phyloP scores from a whole-genome alignment of 2,329 filamentous ascomycete genomes.

The Hyphodiscus sp. region DNA sequence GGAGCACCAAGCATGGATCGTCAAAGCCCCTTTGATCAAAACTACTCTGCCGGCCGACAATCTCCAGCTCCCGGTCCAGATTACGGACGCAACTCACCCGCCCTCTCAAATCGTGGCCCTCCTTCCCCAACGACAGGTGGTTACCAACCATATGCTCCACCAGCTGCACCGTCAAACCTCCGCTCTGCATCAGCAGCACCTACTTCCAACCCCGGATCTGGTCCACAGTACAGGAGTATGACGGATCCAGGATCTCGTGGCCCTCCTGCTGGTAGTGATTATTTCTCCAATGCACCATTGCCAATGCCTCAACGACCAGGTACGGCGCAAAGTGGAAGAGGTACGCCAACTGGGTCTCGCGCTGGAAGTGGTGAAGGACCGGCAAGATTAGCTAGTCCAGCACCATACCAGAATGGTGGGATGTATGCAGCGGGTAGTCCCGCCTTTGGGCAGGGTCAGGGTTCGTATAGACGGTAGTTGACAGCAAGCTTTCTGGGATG shows the following conservation, averaged over 20 bases:
- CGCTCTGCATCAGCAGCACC: conserved; percentile 14
- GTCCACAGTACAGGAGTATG: conserved; percentile 20
- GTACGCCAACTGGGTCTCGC: background rate
- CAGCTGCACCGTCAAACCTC: conserved; percentile 9
- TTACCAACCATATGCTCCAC: conserved; percentile 20
- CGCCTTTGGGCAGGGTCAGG: background rate
- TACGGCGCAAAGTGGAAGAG: conserved; percentile 8
- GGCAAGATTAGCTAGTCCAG: conserved; percentile 5
- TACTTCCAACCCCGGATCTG: conserved; percentile 10
- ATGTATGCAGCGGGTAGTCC: conserved; percentile 2
- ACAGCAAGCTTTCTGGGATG: background rate
- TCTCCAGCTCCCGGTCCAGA: conserved; percentile 10
- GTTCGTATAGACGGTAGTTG: background rate
- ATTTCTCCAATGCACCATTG: conserved; percentile 14
- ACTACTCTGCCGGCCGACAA: conserved; percentile 6
- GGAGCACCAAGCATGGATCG: conserved; percentile 22
- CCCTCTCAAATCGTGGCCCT: background rate
- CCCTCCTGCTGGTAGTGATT: conserved; percentile 8
- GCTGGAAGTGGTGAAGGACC: background rate
- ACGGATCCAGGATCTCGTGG: conserved; percentile 21
- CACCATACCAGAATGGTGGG: conserved; percentile 2
- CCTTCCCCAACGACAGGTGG: conserved; percentile 3
- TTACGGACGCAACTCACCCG: conserved; percentile 10
- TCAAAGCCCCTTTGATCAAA: conserved; percentile 22
- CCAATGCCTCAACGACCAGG: conserved; percentile 11